Evolutionary conservation across 2,329 filamentous ascomycete species (phyloP).

Genomic region (Ustulina deusta): DNA sequence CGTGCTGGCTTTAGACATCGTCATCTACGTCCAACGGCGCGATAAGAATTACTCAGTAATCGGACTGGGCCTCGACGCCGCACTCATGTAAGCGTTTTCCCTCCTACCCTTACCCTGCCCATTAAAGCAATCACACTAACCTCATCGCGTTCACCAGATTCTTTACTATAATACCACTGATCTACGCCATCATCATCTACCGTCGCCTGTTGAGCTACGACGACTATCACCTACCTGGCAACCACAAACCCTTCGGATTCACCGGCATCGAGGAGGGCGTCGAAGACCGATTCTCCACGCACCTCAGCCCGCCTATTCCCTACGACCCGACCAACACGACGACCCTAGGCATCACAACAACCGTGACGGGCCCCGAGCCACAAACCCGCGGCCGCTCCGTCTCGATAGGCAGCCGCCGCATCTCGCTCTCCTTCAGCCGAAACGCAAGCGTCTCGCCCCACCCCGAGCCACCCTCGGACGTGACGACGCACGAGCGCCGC

Average conservation of each 20-base stretch:
- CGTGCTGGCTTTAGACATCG: constrained; percentile 64
- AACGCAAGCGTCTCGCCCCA: constrained; percentile 36
- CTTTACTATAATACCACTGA: constrained; percentile 57
- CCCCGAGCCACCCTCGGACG: constrained; percentile 28
- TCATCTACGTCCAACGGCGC: constrained; percentile 60
- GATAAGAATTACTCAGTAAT: constrained; percentile 62
- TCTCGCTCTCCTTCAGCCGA: constrained; percentile 42
- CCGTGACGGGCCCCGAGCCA: constrained; percentile 10
- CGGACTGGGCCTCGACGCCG: constrained; percentile 62
- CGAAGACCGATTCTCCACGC: constrained; percentile 45
- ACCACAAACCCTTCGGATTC: constrained; percentile 64
- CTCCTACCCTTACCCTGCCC: background rate
- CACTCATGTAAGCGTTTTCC: constrained; percentile 60
- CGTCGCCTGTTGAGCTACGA: constrained; percentile 62
- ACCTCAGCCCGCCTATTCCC: constrained; percentile 36
- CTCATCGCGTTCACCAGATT: constrained; percentile 47
- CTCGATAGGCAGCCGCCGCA: constrained; percentile 42
- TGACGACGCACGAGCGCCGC: constrained; percentile 36
- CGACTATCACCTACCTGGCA: constrained; percentile 62
- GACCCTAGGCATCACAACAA: constrained; percentile 9
- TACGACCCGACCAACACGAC: constrained; percentile 45
- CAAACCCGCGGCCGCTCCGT: constrained; percentile 40
- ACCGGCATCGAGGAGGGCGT: constrained; percentile 48
- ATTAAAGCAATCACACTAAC: constrained; percentile 17
- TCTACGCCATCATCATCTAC: constrained; percentile 62